These are phyloP conservation scores for Pelargonium cotyledonis DNA, from an alignment of 441 rosid genomes.

Conservation along the genomic window DNA sequence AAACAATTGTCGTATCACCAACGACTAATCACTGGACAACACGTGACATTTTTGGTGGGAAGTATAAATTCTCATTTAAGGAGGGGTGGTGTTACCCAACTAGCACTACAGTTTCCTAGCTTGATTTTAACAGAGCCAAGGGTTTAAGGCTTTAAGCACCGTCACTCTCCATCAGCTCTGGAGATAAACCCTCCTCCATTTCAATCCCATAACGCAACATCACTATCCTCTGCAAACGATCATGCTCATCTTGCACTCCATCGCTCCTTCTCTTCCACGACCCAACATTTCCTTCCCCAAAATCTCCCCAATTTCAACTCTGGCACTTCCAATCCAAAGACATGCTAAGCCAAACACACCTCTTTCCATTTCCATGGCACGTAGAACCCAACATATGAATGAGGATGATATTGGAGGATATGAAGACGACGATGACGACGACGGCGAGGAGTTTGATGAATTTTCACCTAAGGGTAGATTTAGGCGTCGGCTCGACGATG, in stretches of 20 bases:
- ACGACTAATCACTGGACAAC: no score
- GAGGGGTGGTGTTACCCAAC: no score
- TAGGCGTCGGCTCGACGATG: conserved; percentile 6
- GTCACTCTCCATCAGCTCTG: no score
- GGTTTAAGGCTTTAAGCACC: no score
- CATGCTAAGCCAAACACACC: conserved; percentile 13
- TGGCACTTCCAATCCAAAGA: conserved; percentile 9
- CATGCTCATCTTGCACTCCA: neutral
- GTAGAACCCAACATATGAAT: conserved; percentile 12
- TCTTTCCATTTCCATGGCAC: conserved; percentile 14
- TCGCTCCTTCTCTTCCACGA: neutral
- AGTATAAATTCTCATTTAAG: no score
- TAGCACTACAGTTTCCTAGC: no score
- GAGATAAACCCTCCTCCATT: no score
- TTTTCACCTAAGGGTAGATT: neutral
- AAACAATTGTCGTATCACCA: no score
- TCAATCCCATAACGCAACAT: no score
- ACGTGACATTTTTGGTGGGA: no score
- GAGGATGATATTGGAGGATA: conserved; percentile 29
- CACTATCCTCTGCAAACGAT: no score
- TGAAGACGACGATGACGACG: conserved; percentile 4
- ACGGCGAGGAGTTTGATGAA: neutral
- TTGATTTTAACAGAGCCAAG: no score
- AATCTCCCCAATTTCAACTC: conserved; percentile 24
- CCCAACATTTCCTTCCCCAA: neutral